phyloP scores from a whole-genome alignment of 176 grass and related monocot species.

The Zoysia japonica region DNA sequence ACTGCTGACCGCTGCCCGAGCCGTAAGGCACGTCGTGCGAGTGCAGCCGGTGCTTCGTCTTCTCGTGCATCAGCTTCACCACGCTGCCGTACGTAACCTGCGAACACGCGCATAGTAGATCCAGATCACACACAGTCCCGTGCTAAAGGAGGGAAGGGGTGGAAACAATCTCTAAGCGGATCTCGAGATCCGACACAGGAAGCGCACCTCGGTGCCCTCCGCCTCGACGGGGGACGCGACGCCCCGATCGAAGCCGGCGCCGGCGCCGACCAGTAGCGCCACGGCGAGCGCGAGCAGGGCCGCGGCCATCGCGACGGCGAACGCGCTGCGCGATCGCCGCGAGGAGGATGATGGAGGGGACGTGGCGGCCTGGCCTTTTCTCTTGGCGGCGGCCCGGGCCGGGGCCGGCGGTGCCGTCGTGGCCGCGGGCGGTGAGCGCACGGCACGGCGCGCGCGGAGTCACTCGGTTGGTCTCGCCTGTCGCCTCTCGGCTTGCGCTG shows the following conservation, averaged over 20 bases:
- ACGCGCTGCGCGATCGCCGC: constrained; percentile 8
- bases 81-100: constrained; percentile 66
- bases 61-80: constrained; percentile 80
- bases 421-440: constrained; percentile 44
- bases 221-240: constrained; percentile 12
- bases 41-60: constrained; percentile 74
- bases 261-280: constrained; percentile 31
- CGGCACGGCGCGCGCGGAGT: constrained; percentile 36
- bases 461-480: not conserved
- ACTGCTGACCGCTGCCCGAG: constrained; percentile 80
- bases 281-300: constrained; percentile 48
- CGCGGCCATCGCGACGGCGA: constrained; percentile 46
- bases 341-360: not conserved
- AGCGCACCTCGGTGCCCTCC: constrained; percentile 44
- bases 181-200: constrained; percentile 40
- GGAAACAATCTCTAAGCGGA: not conserved
- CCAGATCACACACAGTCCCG: constrained; percentile 20
- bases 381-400: constrained; percentile 34
- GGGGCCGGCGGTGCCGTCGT: constrained; percentile 53
- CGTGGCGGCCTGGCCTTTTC: constrained; percentile 36
- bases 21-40: constrained; percentile 84
- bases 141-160: too few species aligned
- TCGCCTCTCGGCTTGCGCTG: not conserved
- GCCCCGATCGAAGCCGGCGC: constrained; percentile 31
- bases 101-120: constrained; percentile 25